phyloP scores from a whole-genome alignment of 176 grass and related monocot genomes.

The Paspalum vaginatum region DNA sequence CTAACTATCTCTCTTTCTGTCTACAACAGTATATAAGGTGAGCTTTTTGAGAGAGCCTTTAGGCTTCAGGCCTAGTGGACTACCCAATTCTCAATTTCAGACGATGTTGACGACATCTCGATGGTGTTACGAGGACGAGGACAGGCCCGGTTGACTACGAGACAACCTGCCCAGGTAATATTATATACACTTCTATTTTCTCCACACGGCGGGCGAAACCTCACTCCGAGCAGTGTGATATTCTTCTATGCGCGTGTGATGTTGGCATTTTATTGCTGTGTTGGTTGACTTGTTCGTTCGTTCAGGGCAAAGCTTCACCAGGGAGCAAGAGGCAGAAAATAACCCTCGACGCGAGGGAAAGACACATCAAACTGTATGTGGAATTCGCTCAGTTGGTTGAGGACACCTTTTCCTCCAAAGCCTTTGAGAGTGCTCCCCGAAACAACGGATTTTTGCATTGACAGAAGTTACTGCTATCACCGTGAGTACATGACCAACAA shows the following conservation, averaged over 20 bases:
- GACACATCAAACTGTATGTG: background rate
- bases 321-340: background rate
- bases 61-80: no score
- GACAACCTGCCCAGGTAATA: background rate
- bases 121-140: background rate
- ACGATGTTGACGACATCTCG: background rate
- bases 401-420: background rate
- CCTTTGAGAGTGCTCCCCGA: constrained; percentile 1
- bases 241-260: no score
- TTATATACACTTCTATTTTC: background rate
- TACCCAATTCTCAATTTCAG: background rate
- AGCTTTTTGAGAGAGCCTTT: no score
- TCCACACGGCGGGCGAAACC: background rate
- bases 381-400: background rate
- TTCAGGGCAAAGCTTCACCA: background rate
- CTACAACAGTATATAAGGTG: no score
- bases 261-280: background rate
- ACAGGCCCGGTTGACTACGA: background rate
- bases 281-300: no score
- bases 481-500: background rate
- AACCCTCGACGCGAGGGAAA: background rate
- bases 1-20: no score
- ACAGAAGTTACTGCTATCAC: constrained; percentile 5
- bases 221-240: no score
- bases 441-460: background rate